Evolutionary conservation across 805 yeast species (phyloP).

Genomic region (Ogataea methylovora): DNA sequence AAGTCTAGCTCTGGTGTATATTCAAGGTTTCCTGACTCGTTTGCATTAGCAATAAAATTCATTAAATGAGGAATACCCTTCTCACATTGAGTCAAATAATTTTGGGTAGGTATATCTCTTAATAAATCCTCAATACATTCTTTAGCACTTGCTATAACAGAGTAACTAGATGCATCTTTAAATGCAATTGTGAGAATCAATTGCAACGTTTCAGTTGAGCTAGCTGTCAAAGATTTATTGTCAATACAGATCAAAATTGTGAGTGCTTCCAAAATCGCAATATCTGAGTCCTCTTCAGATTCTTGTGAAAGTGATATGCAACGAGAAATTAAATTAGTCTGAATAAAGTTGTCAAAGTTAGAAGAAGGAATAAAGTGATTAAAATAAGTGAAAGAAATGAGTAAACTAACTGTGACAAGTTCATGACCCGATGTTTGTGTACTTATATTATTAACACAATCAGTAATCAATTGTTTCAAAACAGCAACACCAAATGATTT

Average conservation of each 20-base stretch:
- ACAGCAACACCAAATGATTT: conserved; percentile 17
- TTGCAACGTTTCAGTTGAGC: conserved; percentile 33
- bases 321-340: conserved; percentile 22
- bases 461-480: conserved; percentile 14
- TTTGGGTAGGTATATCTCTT: conserved; percentile 33
- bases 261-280: conserved; percentile 65
- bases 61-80: conserved; percentile 46
- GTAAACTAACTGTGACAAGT: conserved; percentile 21
- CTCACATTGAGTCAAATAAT: conserved; percentile 41
- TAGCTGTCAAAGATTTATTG: conserved; percentile 22
- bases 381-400: conserved; percentile 49
- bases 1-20: conserved; percentile 57
- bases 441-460: not conserved
- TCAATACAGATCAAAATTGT: conserved; percentile 47
- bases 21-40: conserved; percentile 26
- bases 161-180: conserved; percentile 69
- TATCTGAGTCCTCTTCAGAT: conserved; percentile 75
- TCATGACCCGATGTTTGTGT: conserved; percentile 9
- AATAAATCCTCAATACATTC: conserved; percentile 63
- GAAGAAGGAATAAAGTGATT: conserved; percentile 20
- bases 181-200: conserved; percentile 59
- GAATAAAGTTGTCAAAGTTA: conserved; percentile 22
- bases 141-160: conserved; percentile 55
- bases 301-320: conserved; percentile 43
- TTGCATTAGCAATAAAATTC: conserved; percentile 29